These are phyloP conservation scores for Knoxdaviesia capensis DNA, from an alignment of 2,329 filamentous ascomycete species.

Conservation along the genomic window DNA sequence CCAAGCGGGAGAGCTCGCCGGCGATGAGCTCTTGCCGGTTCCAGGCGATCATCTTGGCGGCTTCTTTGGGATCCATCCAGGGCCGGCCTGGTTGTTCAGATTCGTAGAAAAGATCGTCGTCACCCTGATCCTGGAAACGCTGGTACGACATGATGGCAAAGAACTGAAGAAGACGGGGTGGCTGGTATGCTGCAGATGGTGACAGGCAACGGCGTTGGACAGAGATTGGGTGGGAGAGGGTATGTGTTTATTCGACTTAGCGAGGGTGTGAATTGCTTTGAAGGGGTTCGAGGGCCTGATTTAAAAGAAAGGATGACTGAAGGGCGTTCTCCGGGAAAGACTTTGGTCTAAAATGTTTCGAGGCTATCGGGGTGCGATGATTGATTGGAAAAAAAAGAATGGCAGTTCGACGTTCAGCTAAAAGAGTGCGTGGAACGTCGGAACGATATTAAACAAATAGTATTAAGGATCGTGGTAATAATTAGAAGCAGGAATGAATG, in stretches of 20 bases:
- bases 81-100: conserved; percentile 22
- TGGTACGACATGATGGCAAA: conserved; percentile 25
- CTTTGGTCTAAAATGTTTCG: conserved; percentile 25
- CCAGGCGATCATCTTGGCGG: conserved; percentile 57
- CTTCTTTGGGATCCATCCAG: conserved; percentile 53
- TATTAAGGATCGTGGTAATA: conserved; percentile 38
- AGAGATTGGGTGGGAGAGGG: not conserved
- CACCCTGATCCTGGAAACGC: conserved; percentile 12
- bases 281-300: not conserved
- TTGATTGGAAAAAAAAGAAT: conserved; percentile 16
- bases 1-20: conserved; percentile 68
- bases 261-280: too few species aligned
- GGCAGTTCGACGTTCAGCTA: conserved; percentile 13
- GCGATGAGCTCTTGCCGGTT: conserved; percentile 76
- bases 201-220: conserved; percentile 3
- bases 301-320: not conserved
- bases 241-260: too few species aligned
- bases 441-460: conserved; percentile 28
- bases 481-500: conserved; percentile 4
- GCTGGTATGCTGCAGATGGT: conserved; percentile 9
- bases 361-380: conserved; percentile 23
- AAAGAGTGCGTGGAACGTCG: conserved; percentile 21
- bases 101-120: conserved; percentile 33
- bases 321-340: conserved; percentile 17
- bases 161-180: conserved; percentile 7